Conservation (phyloP, 2,329 filamentous ascomycete genomes). For the Coniella vitis region DNA sequence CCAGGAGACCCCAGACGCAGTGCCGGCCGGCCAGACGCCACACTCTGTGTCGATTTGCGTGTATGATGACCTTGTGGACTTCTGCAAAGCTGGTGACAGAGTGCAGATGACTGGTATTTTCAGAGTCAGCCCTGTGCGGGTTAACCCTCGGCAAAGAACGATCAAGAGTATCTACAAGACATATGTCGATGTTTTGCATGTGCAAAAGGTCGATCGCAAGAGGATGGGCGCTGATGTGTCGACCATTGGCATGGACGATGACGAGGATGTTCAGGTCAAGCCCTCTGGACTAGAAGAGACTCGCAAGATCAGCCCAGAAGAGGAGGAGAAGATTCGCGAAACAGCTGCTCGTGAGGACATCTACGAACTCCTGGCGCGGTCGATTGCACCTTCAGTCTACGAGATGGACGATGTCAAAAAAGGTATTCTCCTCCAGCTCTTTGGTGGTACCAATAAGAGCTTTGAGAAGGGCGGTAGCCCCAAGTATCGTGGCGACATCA, state of each 20-base stretch:
- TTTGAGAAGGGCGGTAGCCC: slow-evolving; percentile 95
- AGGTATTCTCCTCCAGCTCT: slow-evolving; percentile 91
- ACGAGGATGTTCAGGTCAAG: slow-evolving; percentile 54
- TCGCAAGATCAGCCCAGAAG: slow-evolving; percentile 75
- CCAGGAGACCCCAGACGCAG: slow-evolving; percentile 91
- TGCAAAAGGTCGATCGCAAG: slow-evolving; percentile 94
- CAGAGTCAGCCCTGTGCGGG: slow-evolving; percentile 84
- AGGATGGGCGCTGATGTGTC: slow-evolving; percentile 86
- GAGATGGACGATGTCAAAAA: slow-evolving; percentile 99
- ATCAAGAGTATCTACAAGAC: slow-evolving; percentile 98
- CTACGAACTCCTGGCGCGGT: slow-evolving; percentile 86
- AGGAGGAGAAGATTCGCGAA: slow-evolving; percentile 80
- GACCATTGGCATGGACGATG: slow-evolving; percentile 77
- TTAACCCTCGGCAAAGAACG: slow-evolving; percentile 87
- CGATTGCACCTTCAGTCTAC: slow-evolving; percentile 89
- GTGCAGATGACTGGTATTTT: slow-evolving; percentile 96
- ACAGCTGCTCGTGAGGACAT: slow-evolving; percentile 77
- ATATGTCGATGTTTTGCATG: slow-evolving; percentile 89
- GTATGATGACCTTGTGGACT: slow-evolving; percentile 94
- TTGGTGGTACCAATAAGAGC: slow-evolving; percentile 95
- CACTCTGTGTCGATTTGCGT: slow-evolving; percentile 95
- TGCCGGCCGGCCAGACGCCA: slow-evolving; percentile 92
- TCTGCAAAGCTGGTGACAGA: slow-evolving; percentile 95
- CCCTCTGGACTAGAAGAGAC: slow-evolving; percentile 72
- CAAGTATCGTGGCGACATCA: slow-evolving; percentile 95